Base-by-base conservation (phyloP, 306 rosid species). In the Calophaca sinica region DNA sequence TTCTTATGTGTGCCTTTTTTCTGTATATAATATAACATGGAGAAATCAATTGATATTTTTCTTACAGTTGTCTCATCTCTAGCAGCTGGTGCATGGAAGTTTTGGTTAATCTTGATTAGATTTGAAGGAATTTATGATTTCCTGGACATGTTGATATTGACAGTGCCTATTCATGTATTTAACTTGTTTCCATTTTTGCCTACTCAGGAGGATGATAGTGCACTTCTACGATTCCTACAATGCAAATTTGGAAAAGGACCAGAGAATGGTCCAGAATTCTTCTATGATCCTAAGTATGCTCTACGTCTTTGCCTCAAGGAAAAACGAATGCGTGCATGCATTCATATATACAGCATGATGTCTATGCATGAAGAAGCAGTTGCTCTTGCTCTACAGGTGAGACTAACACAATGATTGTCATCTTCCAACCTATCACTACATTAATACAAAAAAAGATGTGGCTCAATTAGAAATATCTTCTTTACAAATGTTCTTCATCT, bases 291-390 rank as follows among this genome's bases (percentile, higher is more conserved):
- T 20, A 94, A 94, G 87, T 94, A 91, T 82, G 99, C 99, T 45
- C 79, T 94, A 45, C 97, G 97, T 79, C 97, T 94, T 81, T 92
- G 97, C 88, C 96, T 94, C 74, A 92, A 94, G 91, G 97, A 90
- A 81, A 94, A 90, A 82, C 83, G 97, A 83, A 94, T 94, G 93
- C 97, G 96, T 63, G 99, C 99, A 53, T 94, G 99, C 82, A 94
- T 94, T 81, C 99, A 94, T 87, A 94, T 94, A 84, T 94, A 92
- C 86, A 91, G 99, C 83, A 92, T 92, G 99, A 92, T 94, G 96
- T 89, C 96, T 70, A 94, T 94, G 99, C 97, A 94, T 80, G 99
- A 94, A 85, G 99, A 94, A 88, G 96, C 96, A 61, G 99, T 94
- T 86, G 99, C 99, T 58, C 97, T 94, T 82, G 96, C 97, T 75